Base-by-base conservation (phyloP, 2,329 filamentous ascomycete species). In the Cladorrhinum sp. region DNA sequence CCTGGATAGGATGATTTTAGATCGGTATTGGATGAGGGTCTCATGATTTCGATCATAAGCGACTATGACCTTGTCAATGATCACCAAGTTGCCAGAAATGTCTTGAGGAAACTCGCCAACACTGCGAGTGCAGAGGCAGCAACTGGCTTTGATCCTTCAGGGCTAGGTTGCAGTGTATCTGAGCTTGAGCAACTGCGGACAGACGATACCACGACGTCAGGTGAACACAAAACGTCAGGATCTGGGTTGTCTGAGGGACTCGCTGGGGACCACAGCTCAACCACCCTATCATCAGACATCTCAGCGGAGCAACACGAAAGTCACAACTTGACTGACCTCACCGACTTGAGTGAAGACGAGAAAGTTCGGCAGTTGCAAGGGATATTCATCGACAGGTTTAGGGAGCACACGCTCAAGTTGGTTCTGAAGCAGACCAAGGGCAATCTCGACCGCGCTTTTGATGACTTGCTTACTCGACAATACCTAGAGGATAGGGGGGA, bases 391-490 rank as follows among this genome's bases (percentile, higher is more conserved):
- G 83, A 81, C 0, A 18, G 48, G 7, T 78, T 93, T 48, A 87
- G 86, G 52, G 77, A 77, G 0, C 84, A 86, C 53, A 87, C 90
- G 48, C 80, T 96, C 26, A 77, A 78, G 48, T 83, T 87, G 64
- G 84, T 86, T 0, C 75, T 96, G 55, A 85, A 84, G 65, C 90
- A 91, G 69, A 84, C 81, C 28, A 80, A 83, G 10, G 85, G 87
- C 0, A 85, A 91, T 65, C 83, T 90, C 42, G 84, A 87, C 61
- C 79, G 80, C 14, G 86, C 91, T 1, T 86, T 96, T 64, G 92
- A 96, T 68, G 86, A 92, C 61, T 78, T 98, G 12, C 81, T 97
- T 30, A 96, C 90, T 66, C 80, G 91, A 14, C 86, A 90, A 20
- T 92, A 88, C 69, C 86, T 97, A 3, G 86, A 91, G 61, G 85